Evolutionary conservation across 2,329 filamentous ascomycete genomes (phyloP), one percentile per base, ranked within the genome.

Genomic region (Colletotrichum eremochloae): DNA sequence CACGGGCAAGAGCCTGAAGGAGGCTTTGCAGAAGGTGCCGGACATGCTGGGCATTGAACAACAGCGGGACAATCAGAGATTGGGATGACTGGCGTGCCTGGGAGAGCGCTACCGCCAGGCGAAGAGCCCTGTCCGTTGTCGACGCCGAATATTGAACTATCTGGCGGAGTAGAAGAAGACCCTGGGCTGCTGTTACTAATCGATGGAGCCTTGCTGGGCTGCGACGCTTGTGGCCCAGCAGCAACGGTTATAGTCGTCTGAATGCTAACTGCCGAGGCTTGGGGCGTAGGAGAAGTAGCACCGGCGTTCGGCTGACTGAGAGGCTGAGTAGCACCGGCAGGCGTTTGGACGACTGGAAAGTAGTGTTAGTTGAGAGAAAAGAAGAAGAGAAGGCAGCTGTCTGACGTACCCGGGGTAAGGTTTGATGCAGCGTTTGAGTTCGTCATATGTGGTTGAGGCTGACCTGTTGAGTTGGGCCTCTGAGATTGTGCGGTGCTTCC

Each of bases 31-130:
- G 63, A 53, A 36, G 71, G 72, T 12, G 58, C 64, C 3, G 75
- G 73, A 50, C 76, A 78, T 15, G 72, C 63, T 18, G 76, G 76
- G 31, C 74, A 78, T 46, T 73, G 67, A 15, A 73, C 67, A 18
- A 71, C 53, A 8, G 61, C 56, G 11, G 71, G 67, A 5, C 71
- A 69, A 31, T 72, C 69, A 15, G 66, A 63, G 48, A 72, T 72
- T 11, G 69, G 69, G 6, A 69, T 69, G 31, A 69, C 65, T 2
- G 69, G 69, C 14, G 69, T 69, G n/a, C 58, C 50, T 33, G 66
- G 58, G 20, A n/a, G 58, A 2, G 33, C 40, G 38, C 29, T 58
- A 4, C 7, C 46, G 8, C 38, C 58, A 24, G 57, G 18, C 8
- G 31, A 46, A 11, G 65, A 60, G 29, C 50, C 48, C 36, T 48